Base-by-base conservation (phyloP, 1,139 yeast species). In the Dujonia santamariae region DNA sequence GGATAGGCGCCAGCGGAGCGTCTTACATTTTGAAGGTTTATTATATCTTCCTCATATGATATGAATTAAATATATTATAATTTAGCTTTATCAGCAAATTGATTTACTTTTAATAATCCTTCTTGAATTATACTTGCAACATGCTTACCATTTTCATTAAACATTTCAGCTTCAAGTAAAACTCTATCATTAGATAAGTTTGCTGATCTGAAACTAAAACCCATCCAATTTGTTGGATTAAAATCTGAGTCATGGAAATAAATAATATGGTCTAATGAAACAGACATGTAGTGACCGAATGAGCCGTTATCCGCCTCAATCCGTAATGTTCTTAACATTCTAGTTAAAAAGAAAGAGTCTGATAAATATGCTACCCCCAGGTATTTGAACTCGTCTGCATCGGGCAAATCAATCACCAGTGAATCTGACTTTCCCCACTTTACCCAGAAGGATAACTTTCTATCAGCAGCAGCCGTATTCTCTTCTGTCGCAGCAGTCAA, bases 291-390 rank as follows among this genome's bases (percentile, higher is more conserved):
- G 31, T 53, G 60, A 19, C 49, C 44, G 19, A 54, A 70, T 56
- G 50, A 44, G 16, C 38, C 35, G 26, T 58, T 42, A 26, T 57
- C 49, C n/a, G 53, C 40, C 9, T 48, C 47, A 13, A 61, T 36
- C 12, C 67, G 46, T 24, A 63, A 48, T 7, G 51, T 38, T 28
- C 70, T 50, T 1, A 56, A 57, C 31, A 63, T 40, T 1, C 80
- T 59, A 13, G 76, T 67, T 35, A 82, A 56, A 40, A 78, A 67
- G 41, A 74, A 68, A 8, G 80, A 68, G 53, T 84, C 94, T 0
- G 85, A 70, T 17, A 81, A 59, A 38, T 75, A 77, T 1, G 82
- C 82, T 35, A 83, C 54, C 0, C 84, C 86, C 16, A 73, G 78
- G 51, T 72, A 78, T 42, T 78, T 73, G 50, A 66, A 75, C 7